Evolutionary conservation across 768 basidiomycete species (phyloP), one percentile per base, ranked within the genome.

Genomic region (Tulasnella sp.): DNA sequence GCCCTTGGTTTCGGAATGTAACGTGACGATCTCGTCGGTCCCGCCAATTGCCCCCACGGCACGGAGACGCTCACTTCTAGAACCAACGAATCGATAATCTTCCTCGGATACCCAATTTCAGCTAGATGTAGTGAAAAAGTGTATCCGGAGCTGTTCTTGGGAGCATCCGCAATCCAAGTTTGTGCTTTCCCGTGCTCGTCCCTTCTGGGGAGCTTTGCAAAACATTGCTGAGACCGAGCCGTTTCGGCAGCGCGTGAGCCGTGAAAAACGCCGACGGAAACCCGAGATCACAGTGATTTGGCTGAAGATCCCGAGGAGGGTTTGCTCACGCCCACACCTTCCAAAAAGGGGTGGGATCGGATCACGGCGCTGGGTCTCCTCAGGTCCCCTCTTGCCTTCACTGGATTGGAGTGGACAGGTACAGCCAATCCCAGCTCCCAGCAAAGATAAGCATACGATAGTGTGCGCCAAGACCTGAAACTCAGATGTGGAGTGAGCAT

Each of bases 201-300:
- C 42, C 42, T 58, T 58, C 11, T 29, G 54, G 54, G 54, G n/a
- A 58, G 29, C 4, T 58, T 58, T 58, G 7, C 29, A 64, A 64
- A 29, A 25, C 15, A 64, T 15, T 15, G 12, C 58, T 19, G 11
- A 64, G 58, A 12, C 58, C 25, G 31, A 64, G 15, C 49, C 49
- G 49, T 68, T 17, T n/a, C 31, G 38, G 67, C 29, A 39, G 36
- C 69, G n/a, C n/a, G 15, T 14, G 69, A 38, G 69, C 69, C 36
- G 69, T n/a, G 37, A 34, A 70, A 39, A 64, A 25, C 37, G 3
- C 69, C 69, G 69, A 70, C n/a, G 40, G 69, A 70, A 5, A 2
- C 17, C 69, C 69, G 69, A 64, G 69, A 70, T 38, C 69, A 42
- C 15, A 29, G 69, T 70, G 69, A 70, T 70, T 70, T 38, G 69